Base-by-base conservation (phyloP, 768 basidiomycete genomes). In the Russula ochroleuca region DNA sequence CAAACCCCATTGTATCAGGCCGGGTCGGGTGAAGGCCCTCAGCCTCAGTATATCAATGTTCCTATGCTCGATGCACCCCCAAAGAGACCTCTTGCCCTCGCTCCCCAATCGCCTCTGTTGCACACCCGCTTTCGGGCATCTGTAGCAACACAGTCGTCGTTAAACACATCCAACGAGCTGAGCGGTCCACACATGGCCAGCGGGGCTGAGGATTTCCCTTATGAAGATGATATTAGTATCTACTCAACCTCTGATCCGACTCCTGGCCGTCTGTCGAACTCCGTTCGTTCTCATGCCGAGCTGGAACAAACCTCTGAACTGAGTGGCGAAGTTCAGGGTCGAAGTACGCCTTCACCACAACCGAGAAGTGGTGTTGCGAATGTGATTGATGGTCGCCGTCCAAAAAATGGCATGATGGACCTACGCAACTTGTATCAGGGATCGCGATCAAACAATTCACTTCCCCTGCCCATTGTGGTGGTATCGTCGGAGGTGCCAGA, bases 401-500 rank as follows among this genome's bases (percentile, higher is more conserved):
- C 56, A 38, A 51, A 23, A 25, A 52, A 54, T 40, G 51, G 56
- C 47, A 49, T 52, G 31, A 35, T 67, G 54, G 65, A 72, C 55
- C 66, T 72, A 31, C 19, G 33, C 28, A 67, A 70, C 56, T 21
- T 64, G 25, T 67, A 69, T 61, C 61, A 35, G 28, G 60, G 4
- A 33, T 52, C 49, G 43, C 62, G 11, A 59, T 66, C 45, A 41
- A 52, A 19, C 4, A 56, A 23, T 31, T 35, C 75, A n/a, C 2
- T 37, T 10, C 65, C 72, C 15, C 69, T 84, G 31, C 85, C 85
- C 2, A 79, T 77, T 5, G 80, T 87, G 21, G 75, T 87, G 57
- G 75, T 87, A 41, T 85, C 85, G 14, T 45, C 45, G 9, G 78
- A 78, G 2, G 79, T 79, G 23, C 48, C 67, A 7, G 70, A 67